A percentile compares a stretch with the other conserved stretches of the same genome.
These are phyloP conservation scores for Chlorella sp. DNA, from an alignment of 139 green algal species.

Conservation along the genomic window DNA sequence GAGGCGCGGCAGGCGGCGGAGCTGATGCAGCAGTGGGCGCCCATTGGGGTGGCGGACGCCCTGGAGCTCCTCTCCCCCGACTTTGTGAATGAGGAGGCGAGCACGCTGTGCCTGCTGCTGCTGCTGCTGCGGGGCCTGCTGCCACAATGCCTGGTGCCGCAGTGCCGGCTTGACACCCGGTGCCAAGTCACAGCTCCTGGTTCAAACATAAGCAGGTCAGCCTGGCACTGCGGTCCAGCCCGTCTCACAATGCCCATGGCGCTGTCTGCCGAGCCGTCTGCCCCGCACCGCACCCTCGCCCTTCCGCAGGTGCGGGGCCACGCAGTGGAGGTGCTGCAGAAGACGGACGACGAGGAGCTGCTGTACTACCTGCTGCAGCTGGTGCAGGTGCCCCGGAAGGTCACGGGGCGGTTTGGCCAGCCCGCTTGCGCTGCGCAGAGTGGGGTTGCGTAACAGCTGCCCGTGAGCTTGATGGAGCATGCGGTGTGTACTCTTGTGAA, in stretches of 20 bases:
- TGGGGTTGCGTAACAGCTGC: too few relatives aligned
- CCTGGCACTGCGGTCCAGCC: too few relatives aligned
- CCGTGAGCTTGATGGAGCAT: too few relatives aligned
- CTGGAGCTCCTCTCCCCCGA: conserved; percentile 94
- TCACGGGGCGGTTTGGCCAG: too few relatives aligned
- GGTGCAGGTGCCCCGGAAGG: conserved; percentile 80
- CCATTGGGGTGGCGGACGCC: conserved; percentile 86
- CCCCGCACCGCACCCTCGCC: neutral
- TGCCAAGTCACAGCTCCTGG: too few relatives aligned
- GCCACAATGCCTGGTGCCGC: neutral
- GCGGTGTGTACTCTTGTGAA: too few relatives aligned
- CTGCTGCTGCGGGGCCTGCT: neutral
- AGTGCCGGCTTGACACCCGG: too few relatives aligned
- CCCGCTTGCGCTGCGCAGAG: too few relatives aligned
- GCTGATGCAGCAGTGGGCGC: conserved; percentile 88
- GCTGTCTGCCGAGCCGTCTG: neutral
- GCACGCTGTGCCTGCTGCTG: neutral
- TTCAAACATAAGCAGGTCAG: neutral
- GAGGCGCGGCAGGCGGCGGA: conserved; percentile 81
- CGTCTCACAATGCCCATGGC: too few relatives aligned
- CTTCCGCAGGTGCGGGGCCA: conserved; percentile 68
- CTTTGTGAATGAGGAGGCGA: conserved; percentile 79
- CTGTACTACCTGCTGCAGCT: conserved; percentile 94
- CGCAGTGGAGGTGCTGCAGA: conserved; percentile 72
- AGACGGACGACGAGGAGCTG: conserved; percentile 89